phyloP scores from a whole-genome alignment of 768 basidiomycete species.

The Tylopilus subfusipes region DNA sequence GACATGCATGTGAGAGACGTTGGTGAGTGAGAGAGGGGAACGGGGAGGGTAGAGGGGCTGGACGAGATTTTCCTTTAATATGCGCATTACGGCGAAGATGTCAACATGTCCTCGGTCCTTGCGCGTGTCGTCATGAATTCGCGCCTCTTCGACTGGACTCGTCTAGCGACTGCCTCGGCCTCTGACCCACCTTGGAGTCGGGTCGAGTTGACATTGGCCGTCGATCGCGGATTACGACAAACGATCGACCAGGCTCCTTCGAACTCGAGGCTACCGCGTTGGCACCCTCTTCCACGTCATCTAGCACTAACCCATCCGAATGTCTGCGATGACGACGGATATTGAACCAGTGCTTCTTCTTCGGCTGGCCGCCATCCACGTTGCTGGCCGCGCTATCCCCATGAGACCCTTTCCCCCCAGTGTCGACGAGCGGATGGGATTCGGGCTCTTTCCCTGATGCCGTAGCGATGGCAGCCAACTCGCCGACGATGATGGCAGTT shows the following conservation, averaged over 20 bases:
- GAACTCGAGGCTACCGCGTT: constrained; percentile 30
- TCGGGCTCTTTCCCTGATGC: constrained; percentile 18
- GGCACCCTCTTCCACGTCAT: constrained; percentile 21
- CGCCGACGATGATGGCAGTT: constrained; percentile 78
- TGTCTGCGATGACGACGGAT: constrained; percentile 56
- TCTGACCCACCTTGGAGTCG: constrained; percentile 20
- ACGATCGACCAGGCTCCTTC: constrained; percentile 48
- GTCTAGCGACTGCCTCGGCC: constrained; percentile 29
- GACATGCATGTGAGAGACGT: constrained; percentile 1
- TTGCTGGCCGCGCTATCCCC: constrained; percentile 25
- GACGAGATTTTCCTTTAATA: constrained; percentile 4
- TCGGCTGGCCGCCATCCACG: constrained; percentile 45
- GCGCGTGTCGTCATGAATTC: constrained; percentile 19
- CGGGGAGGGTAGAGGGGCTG: background rate
- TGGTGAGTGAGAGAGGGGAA: background rate
- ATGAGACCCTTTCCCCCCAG: constrained; percentile 14
- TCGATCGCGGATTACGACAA: constrained; percentile 67
- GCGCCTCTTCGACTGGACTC: constrained; percentile 29
- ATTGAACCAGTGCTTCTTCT: constrained; percentile 71
- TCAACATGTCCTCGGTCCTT: constrained; percentile 7
- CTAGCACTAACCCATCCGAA: constrained; percentile 48
- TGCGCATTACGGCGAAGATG: constrained; percentile 13
- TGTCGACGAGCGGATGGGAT: constrained; percentile 20
- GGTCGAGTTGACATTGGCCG: constrained; percentile 36
- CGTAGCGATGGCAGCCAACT: constrained; percentile 30